Evolutionary conservation across 2,329 filamentous ascomycete genomes (phyloP), one percentile per base, ranked within the genome.

Genomic region (Colletotrichum sp.): DNA sequence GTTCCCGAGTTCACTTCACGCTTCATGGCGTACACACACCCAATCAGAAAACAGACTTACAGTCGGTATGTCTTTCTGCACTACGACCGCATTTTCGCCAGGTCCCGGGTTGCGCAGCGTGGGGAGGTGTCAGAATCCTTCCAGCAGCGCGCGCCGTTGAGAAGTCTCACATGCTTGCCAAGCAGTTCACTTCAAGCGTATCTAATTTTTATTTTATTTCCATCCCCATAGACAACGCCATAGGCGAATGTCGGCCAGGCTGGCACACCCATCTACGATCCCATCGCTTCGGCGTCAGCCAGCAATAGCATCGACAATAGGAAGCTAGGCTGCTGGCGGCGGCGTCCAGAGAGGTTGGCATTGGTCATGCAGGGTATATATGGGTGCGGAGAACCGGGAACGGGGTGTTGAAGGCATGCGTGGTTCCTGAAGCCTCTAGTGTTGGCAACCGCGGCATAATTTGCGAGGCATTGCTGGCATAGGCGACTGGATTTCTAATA

Each of bases 121-220:
- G 65, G 30, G 55, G 30, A 55, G 66, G 57, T 22, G 52, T 28
- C 18, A 10, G 18, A 16, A 63, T 64, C 30, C 18, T 57, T 22
- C 36, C 60, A 18, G 30, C 36, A 52, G 39, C 30, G 57, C 16
- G 44, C 48, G 59, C 59, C 68, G 34, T 71, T 71, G 68, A 30
- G 26, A 34, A 60, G 57, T 65, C 72, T 74, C 67, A 74, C 72
- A 65, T 74, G 67, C 67, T 66, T 71, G 67, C 72, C 67, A 64
- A 59, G 60, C 26, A 26, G 30, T 36, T 28, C 39, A 26, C 30
- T 18, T 26, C 18, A 28, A n/a, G 18, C 18, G 18, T 16, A 22
- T n/a, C 44, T 22, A 24, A 15, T 30, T 55, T 63, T 60, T 34
- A 36, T 18, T 32, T 60, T 65, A 9, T 30, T 28, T n/a, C 16